These are phyloP conservation scores for Austroboletus olivaceoglutinosus DNA, from an alignment of 1,284 basidiomycete species.

Conservation along the genomic window DNA sequence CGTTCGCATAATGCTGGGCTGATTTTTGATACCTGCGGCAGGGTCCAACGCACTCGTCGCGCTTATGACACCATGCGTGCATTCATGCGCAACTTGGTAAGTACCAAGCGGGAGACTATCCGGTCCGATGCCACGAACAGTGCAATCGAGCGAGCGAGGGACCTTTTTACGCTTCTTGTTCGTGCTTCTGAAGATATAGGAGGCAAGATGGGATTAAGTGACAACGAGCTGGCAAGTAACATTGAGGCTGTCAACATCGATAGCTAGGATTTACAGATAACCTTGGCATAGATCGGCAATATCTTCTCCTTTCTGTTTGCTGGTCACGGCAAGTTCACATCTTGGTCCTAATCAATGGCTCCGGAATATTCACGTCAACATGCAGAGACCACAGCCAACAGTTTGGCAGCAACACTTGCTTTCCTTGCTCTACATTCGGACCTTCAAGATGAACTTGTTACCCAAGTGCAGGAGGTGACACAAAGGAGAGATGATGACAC, in stretches of 20 bases:
- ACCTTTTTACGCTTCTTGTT: slow-evolving; percentile 50
- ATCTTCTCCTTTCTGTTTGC: slow-evolving; percentile 53
- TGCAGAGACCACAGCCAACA: slow-evolving; percentile 51
- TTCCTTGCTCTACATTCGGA: slow-evolving; percentile 43
- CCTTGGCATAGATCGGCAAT: slow-evolving; percentile 46
- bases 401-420: slow-evolving; percentile 47
- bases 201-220: slow-evolving; percentile 43
- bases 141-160: slow-evolving; percentile 22
- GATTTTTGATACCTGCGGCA: slow-evolving; percentile 3
- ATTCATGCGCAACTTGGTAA: slow-evolving; percentile 44
- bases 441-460: slow-evolving; percentile 47
- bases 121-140: slow-evolving; percentile 16
- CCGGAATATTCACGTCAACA: not conserved
- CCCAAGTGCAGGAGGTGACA: slow-evolving; percentile 40
- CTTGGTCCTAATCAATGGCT: not conserved
- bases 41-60: slow-evolving; percentile 25
- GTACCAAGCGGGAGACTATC: slow-evolving; percentile 37
- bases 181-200: slow-evolving; percentile 48
- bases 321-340: slow-evolving; percentile 45
- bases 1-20: not conserved
- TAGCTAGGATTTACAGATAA: not conserved
- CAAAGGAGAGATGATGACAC: slow-evolving; percentile 41
- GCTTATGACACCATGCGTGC: slow-evolving; percentile 30
- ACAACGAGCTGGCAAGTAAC: slow-evolving; percentile 46
- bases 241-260: not conserved